Conservation (phyloP, 176 grass and related monocot genomes). For the Lolium multiflorum region DNA sequence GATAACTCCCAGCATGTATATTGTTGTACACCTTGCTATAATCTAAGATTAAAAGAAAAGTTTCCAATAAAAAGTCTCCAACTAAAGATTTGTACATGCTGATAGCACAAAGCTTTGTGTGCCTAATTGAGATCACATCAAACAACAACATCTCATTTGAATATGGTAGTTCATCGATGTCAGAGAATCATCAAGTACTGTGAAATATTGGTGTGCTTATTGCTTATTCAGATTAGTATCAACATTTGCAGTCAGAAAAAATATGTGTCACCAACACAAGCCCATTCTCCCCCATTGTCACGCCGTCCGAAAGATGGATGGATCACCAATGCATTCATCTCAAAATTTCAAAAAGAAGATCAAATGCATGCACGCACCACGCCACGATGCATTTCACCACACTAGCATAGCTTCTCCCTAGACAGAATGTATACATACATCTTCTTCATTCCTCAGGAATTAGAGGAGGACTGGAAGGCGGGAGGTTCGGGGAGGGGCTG, state of each 20-base stretch:
- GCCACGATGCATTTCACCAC: background rate
- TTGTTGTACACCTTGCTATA: background rate
- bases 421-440: background rate
- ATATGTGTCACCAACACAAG: background rate
- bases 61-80: background rate
- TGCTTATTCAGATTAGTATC: background rate
- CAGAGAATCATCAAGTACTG: background rate
- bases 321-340: slow-evolving; percentile 19
- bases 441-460: slow-evolving; percentile 33
- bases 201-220: background rate
- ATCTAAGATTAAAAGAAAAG: background rate
- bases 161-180: background rate
- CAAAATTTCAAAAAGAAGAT: background rate
- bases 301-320: background rate
- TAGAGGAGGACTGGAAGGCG: background rate
- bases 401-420: slow-evolving; percentile 14
- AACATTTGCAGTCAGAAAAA: background rate
- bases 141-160: background rate
- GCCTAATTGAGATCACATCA: background rate
- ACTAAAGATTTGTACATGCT: background rate
- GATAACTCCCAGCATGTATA: background rate
- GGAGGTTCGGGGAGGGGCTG: slow-evolving; percentile 39
- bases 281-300: background rate
- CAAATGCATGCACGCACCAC: background rate
- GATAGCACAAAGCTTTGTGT: background rate